Evolutionary conservation across 73 alveolate genomes (phyloP), one percentile per base, ranked within the genome.

Genomic region (Paramecium sonneborni): DNA sequence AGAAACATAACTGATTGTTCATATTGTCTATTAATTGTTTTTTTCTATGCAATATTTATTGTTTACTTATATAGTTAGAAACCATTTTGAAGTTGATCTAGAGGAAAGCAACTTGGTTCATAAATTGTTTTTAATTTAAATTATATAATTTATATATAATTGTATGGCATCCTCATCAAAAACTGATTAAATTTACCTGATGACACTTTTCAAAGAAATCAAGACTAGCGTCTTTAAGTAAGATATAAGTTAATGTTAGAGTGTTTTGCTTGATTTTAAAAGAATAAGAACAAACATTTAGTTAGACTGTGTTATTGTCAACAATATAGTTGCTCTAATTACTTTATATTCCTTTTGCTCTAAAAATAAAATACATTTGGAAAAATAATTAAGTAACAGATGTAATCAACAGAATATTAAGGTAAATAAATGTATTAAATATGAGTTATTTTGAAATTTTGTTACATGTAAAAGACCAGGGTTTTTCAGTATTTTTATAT

Each of bases 1-100:
- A 76, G 88, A 76, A 76, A 41, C 5, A 38, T 15, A 76, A 76
- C 44, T 76, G 88, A 76, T 6, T 57, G 26, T 8, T 20, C n/a
- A 20, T 57, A 23, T 57, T 14, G 15, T 57, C 12, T 10, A 43
- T 43, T 0, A 43, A 46, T 46, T 46, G 57, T 46, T 14, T 46
- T 14, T 12, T 12, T 46, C 12, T 46, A 21, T 14, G 0, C 15
- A 8, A 12, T 46, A 14, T 12, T 12, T 46, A 14, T 46, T 12
- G 3, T n/a, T n/a, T n/a, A n/a, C n/a, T n/a, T n/a, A n/a, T n/a
- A n/a, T n/a, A n/a, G n/a, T n/a, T n/a, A n/a, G n/a, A n/a, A n/a
- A n/a, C 1, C 68, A 52, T 21, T 52, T 7, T 4, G 34, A 1
- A 21, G 9, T 52, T 5, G 68, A 9, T 52, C 5, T 15, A n/a